Percentiles rank a stretch among this genome's conserved stretches.
These are phyloP conservation scores for Verbascum thapsus DNA, from an alignment of 257 asterid species.

Conservation along the genomic window DNA sequence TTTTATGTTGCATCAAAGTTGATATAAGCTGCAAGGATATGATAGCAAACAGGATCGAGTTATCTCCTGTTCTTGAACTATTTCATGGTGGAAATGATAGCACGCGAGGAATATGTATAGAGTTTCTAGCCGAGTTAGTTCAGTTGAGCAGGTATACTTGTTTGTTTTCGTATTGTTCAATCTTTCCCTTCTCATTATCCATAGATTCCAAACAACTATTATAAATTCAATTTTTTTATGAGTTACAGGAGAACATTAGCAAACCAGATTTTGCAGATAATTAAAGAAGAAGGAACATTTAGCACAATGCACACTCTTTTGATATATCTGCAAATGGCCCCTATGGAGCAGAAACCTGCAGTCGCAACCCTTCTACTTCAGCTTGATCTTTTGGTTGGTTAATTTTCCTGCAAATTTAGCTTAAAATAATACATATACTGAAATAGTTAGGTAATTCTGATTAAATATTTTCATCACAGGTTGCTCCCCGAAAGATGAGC, in stretches of 20 bases:
- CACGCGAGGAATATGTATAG: conserved; percentile 59
- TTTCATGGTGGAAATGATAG: conserved; percentile 72
- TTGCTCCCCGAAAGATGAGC: conserved; percentile 76
- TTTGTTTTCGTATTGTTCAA: no score
- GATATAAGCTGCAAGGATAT: conserved; percentile 57
- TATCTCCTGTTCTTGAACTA: conserved; percentile 67
- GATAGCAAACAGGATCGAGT: conserved; percentile 60
- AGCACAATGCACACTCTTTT: conserved; percentile 78
- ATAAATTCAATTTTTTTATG: conserved; percentile 4
- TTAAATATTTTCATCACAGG: conserved; percentile 35
- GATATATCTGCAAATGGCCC: conserved; percentile 76
- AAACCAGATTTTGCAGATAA: conserved; percentile 63
- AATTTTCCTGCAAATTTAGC: conserved; percentile 22
- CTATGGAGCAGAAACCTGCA: conserved; percentile 79
- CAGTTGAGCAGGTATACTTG: conserved; percentile 57
- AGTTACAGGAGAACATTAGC: conserved; percentile 55
- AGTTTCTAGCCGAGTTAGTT: conserved; percentile 70
- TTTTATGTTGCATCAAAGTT: conserved; percentile 57
- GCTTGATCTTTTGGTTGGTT: conserved; percentile 76
- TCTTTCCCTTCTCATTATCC: conserved; percentile 9
- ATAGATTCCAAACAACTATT: neutral
- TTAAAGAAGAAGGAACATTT: conserved; percentile 81
- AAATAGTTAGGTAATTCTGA: neutral
- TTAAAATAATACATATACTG: neutral
- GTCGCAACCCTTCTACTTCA: conserved; percentile 80